Base-by-base conservation (phyloP, 176 grass and related monocot genomes). In the Paspalum notatum region DNA sequence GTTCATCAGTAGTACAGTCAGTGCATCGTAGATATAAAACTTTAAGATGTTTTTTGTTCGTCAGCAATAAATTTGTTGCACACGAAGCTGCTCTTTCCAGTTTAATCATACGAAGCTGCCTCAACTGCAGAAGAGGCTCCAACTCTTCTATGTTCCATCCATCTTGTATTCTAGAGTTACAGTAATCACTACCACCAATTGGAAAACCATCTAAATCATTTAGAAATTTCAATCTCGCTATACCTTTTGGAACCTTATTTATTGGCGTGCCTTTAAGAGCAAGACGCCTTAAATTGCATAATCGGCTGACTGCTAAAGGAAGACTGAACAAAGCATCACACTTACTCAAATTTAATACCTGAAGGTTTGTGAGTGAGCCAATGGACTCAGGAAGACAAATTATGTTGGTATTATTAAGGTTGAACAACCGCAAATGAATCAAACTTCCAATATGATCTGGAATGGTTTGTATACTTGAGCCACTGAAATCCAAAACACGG, bases 231-330 rank as follows among this genome's bases (percentile, higher is more conserved):
- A 32, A 32, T 32, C 32, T 32, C 32, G 2, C 32, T 32, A 32
- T 60, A 50, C 84, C 84, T 40, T 81, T 75, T 44, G 83, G 83
- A 6, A 85, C 66, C 12, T 49, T 0, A 9, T 43, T 86, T 69
- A 86, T 18, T 38, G 68, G 26, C 38, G 58, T 66, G 0, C 5
- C 20, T 0, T 0, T 32, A 32, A 32, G 32, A 32, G 32, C 4
- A 47, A 75, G 59, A 5, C 24, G 12, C 6, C 84, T 80, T 26
- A 86, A 41, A 21, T 48, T 81, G 0, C 8, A 39, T 16, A 87
- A 32, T 32, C 32, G 32, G 5, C 44, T 43, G 32, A 32, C 32
- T 7, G 27, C 41, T 4, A 0, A 49, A 10, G 85, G 62, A 71
- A 87, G 85, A 0, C 0, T 42, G 0, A 32, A 22, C 79, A 87